Evolutionary conservation across 2,329 filamentous ascomycete species (phyloP), one percentile per base, ranked within the genome.

Genomic region (Alternaria sp.): DNA sequence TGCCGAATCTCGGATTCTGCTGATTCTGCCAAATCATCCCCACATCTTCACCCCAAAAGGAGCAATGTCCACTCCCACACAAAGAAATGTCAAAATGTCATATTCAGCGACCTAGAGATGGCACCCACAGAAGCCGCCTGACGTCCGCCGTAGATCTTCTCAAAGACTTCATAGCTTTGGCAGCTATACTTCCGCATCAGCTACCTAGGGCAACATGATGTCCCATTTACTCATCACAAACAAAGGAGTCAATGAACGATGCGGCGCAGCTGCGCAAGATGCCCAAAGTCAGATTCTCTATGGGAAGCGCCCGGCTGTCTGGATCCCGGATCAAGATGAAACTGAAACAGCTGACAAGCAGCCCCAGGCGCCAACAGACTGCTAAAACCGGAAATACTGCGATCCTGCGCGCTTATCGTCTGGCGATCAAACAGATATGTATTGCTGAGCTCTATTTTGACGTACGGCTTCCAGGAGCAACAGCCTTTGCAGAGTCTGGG

Each of bases 251-350:
- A 7, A 54, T 16, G 8, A 36, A 54, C 22, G 34, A 24, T 20
- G 48, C 49, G 56, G 58, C 59, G 53, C 47, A 46, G 61, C 46
- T 48, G 49, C 39, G 18, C 34, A 51, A 28, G 44, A 26, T n/a
- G 24, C 26, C 26, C 30, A 7, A n/a, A 54, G 28, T 39, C 30
- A 55, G 42, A 22, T 28, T 34, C 41, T 34, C 18, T 52, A 46
- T 54, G 28, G 47, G 48, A 66, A 57, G 59, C 68, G 61, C 61
- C 58, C 66, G 68, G 67, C 49, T 60, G 38, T 38, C 48, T 43
- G 24, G 36, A 57, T 61, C 54, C 68, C 67, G 69, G 70, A 66
- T 66, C 64, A 47, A 42, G 12, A 57, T 72, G 69, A 72, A 70
- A 70, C 69, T 58, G 64, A 65, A 65, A 64, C 61, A 46, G 65